phyloP scores from a whole-genome alignment of 371 early-diverging fungal species.

The Circinella minor region DNA sequence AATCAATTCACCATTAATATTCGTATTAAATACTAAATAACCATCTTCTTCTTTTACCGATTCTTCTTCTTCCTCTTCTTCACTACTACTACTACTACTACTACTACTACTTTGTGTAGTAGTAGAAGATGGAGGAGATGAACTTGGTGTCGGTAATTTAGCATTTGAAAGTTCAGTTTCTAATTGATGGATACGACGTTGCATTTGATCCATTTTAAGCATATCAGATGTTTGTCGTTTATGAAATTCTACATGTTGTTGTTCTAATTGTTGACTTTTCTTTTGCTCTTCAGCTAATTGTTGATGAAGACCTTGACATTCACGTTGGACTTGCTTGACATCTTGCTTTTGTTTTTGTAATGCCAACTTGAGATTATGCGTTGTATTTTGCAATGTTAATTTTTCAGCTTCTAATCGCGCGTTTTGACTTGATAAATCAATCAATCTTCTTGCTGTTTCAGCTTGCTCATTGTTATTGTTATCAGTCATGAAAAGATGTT shows the following conservation, averaged over 20 bases:
- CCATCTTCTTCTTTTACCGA: slow-evolving; percentile 40
- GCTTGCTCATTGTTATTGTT: background rate
- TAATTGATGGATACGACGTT: slow-evolving; percentile 21
- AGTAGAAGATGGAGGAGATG: slow-evolving; percentile 12
- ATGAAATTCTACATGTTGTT: slow-evolving; percentile 30
- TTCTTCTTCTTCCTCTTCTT: slow-evolving; percentile 7
- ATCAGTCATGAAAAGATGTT: too few relatives aligned
- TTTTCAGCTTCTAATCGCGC: background rate
- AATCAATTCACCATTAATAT: slow-evolving; percentile 36
- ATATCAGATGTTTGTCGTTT: slow-evolving; percentile 35
- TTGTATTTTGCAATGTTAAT: background rate
- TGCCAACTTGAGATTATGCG: background rate
- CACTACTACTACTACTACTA: background rate
- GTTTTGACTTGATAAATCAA: background rate
- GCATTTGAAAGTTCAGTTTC: slow-evolving; percentile 24
- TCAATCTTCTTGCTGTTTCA: background rate
- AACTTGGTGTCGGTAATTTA: slow-evolving; percentile 6
- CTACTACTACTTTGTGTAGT: too few relatives aligned
- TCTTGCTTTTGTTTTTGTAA: slow-evolving; percentile 22
- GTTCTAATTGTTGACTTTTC: slow-evolving; percentile 35
- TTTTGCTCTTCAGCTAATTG: slow-evolving; percentile 30
- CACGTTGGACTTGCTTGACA: slow-evolving; percentile 26
- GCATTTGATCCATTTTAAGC: slow-evolving; percentile 28
- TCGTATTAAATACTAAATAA: slow-evolving; percentile 37
- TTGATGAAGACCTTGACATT: slow-evolving; percentile 24